Percentiles rank a stretch among this genome's conserved stretches.
Conservation (phyloP, 1,284 basidiomycete species). For the Ustilago bromivora region DNA sequence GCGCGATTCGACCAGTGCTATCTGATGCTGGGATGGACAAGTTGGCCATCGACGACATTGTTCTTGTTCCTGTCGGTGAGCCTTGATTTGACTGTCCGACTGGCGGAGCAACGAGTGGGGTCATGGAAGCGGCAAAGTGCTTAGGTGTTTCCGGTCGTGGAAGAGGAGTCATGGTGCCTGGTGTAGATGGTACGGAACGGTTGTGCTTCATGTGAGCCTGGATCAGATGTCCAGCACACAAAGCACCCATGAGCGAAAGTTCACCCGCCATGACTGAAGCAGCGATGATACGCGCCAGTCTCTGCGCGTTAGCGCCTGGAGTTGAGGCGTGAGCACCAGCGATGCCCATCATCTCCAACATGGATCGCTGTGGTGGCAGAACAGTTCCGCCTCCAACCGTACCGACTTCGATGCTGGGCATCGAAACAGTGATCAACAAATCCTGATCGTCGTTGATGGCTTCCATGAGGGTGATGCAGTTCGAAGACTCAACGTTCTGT, state of each 20-base stretch:
- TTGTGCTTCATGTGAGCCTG: slow-evolving; percentile 70
- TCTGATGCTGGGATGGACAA: slow-evolving; percentile 41
- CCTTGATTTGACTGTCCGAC: slow-evolving; percentile 45
- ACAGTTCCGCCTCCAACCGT: slow-evolving; percentile 93
- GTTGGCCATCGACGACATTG: slow-evolving; percentile 44
- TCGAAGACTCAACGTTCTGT: slow-evolving; percentile 97
- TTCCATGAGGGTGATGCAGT: slow-evolving; percentile 99
- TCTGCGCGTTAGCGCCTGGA: slow-evolving; percentile 68
- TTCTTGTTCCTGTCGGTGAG: slow-evolving; percentile 40
- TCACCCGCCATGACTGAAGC: slow-evolving; percentile 69
- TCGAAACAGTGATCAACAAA: slow-evolving; percentile 74
- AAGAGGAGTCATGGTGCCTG: slow-evolving; percentile 63
- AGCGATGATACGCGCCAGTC: slow-evolving; percentile 67
- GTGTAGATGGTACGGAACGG: slow-evolving; percentile 65
- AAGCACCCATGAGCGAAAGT: slow-evolving; percentile 66
- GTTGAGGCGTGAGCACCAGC: slow-evolving; percentile 62
- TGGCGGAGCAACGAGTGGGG: slow-evolving; percentile 58
- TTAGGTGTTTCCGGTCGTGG: slow-evolving; percentile 59
- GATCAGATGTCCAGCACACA: slow-evolving; percentile 68
- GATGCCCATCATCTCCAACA: slow-evolving; percentile 68
- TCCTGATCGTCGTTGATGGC: slow-evolving; percentile 90
- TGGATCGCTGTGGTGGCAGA: slow-evolving; percentile 63
- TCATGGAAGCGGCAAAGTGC: slow-evolving; percentile 62
- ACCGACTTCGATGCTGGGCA: slow-evolving; percentile 70
- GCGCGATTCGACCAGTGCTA: slow-evolving; percentile 31